These are phyloP conservation scores for Trichophaea hybrida DNA, from an alignment of 2,329 filamentous ascomycete genomes.

Conservation along the genomic window DNA sequence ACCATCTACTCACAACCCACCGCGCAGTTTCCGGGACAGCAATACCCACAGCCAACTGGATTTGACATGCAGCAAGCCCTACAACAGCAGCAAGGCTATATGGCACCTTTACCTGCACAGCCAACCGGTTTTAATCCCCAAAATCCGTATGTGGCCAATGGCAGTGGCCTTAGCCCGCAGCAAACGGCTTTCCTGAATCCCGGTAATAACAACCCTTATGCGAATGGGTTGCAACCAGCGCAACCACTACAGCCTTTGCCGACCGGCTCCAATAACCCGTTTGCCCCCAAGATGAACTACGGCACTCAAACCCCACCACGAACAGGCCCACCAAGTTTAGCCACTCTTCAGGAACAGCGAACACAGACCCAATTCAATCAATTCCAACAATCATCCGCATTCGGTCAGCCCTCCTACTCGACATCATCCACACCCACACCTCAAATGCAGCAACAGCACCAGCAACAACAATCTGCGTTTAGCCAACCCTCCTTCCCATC, in stretches of 20 bases:
- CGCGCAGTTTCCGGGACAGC: conserved; percentile 42
- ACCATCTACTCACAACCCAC: conserved; percentile 63
- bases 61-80: conserved; percentile 33
- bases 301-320: conserved; percentile 44
- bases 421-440: conserved; percentile 10
- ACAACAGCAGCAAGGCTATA: conserved; percentile 11
- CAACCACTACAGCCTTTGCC: conserved; percentile 63
- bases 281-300: conserved; percentile 57
- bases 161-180: conserved; percentile 13
- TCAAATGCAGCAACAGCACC: conserved; percentile 24
- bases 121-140: conserved; percentile 45
- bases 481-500: conserved; percentile 31
- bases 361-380: conserved; percentile 42
- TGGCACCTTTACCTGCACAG: conserved; percentile 29
- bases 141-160: conserved; percentile 10
- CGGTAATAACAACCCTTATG: conserved; percentile 92
- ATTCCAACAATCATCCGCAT: background rate
- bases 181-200: conserved; percentile 53
- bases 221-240: conserved; percentile 44
- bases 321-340: conserved; percentile 53
- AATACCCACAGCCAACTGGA: conserved; percentile 33
- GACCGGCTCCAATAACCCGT: conserved; percentile 96
- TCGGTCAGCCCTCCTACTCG: conserved; percentile 14
- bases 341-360: conserved; percentile 70
- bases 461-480: conserved; percentile 20